Evolutionary conservation across 2,329 filamentous ascomycete species (phyloP).

Genomic region (Zasmidium cellare): DNA sequence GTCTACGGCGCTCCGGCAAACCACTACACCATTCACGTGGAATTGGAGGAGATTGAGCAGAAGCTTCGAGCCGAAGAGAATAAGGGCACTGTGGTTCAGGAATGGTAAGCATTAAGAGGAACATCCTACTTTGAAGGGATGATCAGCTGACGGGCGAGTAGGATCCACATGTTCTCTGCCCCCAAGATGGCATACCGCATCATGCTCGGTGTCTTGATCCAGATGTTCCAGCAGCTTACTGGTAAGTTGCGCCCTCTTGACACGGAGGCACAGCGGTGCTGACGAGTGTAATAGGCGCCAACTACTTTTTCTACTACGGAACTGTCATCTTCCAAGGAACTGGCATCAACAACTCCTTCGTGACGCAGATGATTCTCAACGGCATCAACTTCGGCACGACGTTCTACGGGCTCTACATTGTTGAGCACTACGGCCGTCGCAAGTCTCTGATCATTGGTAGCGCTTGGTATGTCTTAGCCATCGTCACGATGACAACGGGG

Average conservation of each 20-base stretch:
- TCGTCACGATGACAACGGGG: too few species aligned
- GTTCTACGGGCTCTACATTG: conserved; percentile 46
- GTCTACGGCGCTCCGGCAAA: conserved; percentile 58
- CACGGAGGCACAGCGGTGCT: too few species aligned
- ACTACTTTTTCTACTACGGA: conserved; percentile 54
- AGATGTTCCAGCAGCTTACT: conserved; percentile 44
- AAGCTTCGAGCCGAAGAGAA: conserved; percentile 55
- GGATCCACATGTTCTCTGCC: conserved; percentile 52
- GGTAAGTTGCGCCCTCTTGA: background rate
- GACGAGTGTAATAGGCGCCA: conserved; percentile 56
- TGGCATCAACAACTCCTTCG: conserved; percentile 42
- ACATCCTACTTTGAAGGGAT: background rate
- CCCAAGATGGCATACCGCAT: conserved; percentile 68
- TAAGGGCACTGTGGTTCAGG: conserved; percentile 46
- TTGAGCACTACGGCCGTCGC: conserved; percentile 49
- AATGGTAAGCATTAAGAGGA: conserved; percentile 57
- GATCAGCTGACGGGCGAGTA: conserved; percentile 49
- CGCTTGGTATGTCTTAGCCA: conserved; percentile 12
- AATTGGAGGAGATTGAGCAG: conserved; percentile 56
- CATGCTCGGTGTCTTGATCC: conserved; percentile 61
- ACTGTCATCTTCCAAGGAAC: conserved; percentile 43
- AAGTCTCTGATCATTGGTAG: conserved; percentile 47
- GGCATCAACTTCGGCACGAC: conserved; percentile 48
- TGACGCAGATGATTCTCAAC: conserved; percentile 46
- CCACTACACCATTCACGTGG: conserved; percentile 53